Base-by-base conservation (phyloP, 306 rosid species). In the Lotus japonicus region DNA sequence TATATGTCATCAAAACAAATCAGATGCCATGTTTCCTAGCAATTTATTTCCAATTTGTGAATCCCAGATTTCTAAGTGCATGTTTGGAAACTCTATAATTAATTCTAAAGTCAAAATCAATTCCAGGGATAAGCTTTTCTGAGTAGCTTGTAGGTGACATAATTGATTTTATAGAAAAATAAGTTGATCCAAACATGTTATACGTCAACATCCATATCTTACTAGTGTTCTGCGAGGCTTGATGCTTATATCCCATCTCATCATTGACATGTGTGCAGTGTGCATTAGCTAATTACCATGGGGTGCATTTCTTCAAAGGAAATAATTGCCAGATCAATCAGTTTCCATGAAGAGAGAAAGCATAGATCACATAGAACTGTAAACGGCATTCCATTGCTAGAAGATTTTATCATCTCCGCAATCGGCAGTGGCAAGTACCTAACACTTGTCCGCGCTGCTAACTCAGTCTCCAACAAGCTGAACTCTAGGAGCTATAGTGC, bases 221-320 rank as follows among this genome's bases (percentile, higher is more conserved):
- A 21, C 3, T 21, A 58, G 57, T 52, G 61, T 46, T 18, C 3
- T 48, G 8, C 14, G 10, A 26, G 36, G 6, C 28, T 69, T 31
- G 51, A 39, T 61, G 26, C 45, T 69, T 62, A 52, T 51, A 7
- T 54, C n/a, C n/a, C n/a, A n/a, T n/a, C n/a, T n/a, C n/a, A n/a
- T 49, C 61, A 36, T 50, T 73, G 11, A 52, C 26, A 78, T 83
- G 79, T 59, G 64, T 59, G 62, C 17, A 74, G 76, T 59, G 75
- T 54, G 67, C n/a, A 28, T 21, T 38, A 15, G 64, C 71, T 46
- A 7, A 60, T 51, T 13, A 17, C 44, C 75, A 81, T 84, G 85
- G 88, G 85, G 42, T 84, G 88, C 72, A 68, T 84, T 52, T 84
- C 88, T 53, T 84, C 88, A 64, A 84, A 81, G 64, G 18, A 81